Evolutionary conservation across 768 basidiomycete species (phyloP), one percentile per base, ranked within the genome.

Genomic region (Cubamyces sp.): DNA sequence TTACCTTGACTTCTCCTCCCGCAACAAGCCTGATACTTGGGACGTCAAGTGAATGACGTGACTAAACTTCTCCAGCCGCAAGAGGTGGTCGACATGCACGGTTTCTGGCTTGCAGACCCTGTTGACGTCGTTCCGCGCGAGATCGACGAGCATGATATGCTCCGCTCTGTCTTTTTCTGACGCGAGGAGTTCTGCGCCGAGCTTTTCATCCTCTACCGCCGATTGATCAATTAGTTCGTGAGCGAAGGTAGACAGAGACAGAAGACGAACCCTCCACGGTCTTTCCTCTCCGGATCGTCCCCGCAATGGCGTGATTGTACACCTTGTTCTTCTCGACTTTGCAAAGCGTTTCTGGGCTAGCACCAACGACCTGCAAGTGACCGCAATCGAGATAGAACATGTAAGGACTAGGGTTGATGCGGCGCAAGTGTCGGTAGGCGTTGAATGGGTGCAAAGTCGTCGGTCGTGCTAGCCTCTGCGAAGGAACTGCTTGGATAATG

Each of bases 401-500:
- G 76, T 99, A 98, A 16, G 97, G 97, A 57, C 94, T 96, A 1
- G 97, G 97, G 69, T 99, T 99, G 64, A 98, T 85, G 69, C 96
- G 89, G 47, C 97, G 88, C 47, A 99, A 82, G 56, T 93, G 91
- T 52, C 97, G 82, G 72, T 98, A 99, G 7, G 90, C 94, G 77
- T 98, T 99, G 82, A 99, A 99, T 1, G 97, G 96, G 73, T 98
- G 94, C 19, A 99, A 79, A 19, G 83, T 74, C 0, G 97, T 98
- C 39, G 91, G 90, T 37, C 94, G 85, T 15, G 92, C 79, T 30
- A 98, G 79, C 28, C 96, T 82, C 74, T 98, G 97, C 11, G 94
- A 96, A 8, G 97, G 97, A 7, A 99, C 97, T 2, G 97, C 97
- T 75, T 99, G 97, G 67, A 99, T 98, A 71, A 99, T 98, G 76